A percentile compares a stretch with the other conserved stretches of the same genome.
Evolutionary conservation across 1,284 basidiomycete genomes (phyloP).

Genomic region (Ceratobasidium sp.): DNA sequence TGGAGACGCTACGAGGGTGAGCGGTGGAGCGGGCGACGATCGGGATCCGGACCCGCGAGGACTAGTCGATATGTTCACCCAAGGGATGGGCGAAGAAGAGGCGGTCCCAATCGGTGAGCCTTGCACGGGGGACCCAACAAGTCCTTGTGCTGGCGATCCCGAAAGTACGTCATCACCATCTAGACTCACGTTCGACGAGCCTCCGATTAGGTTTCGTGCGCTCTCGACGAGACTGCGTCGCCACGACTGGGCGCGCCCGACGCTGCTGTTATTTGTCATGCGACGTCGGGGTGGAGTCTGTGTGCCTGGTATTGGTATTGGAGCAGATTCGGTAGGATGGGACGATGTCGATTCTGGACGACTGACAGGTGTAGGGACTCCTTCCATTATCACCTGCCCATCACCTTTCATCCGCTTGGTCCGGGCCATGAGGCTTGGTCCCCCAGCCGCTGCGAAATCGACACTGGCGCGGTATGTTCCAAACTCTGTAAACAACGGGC

Average conservation of each 20-base stretch:
- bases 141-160: neutral
- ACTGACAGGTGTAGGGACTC: neutral
- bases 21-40: constrained; percentile 13
- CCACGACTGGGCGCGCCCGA: constrained; percentile 31
- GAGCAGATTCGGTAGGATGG: neutral
- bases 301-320: constrained; percentile 7
- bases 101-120: constrained; percentile 11
- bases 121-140: constrained; percentile 1
- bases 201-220: constrained; percentile 26
- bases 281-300: constrained; percentile 31
- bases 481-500: constrained; percentile 36
- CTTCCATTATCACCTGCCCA: neutral
- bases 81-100: constrained; percentile 23
- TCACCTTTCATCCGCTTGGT: neutral
- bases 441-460: constrained; percentile 34
- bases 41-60: neutral
- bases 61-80: constrained; percentile 19
- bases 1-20: no score
- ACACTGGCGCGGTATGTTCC: constrained; percentile 37
- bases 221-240: constrained; percentile 30
- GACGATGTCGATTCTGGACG: neutral
- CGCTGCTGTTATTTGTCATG: constrained; percentile 24
- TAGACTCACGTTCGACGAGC: neutral
- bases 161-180: constrained; percentile 1
- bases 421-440: constrained; percentile 21